These are phyloP conservation scores for Suillus subaureus DNA, from an alignment of 768 basidiomycete genomes.

Conservation along the genomic window DNA sequence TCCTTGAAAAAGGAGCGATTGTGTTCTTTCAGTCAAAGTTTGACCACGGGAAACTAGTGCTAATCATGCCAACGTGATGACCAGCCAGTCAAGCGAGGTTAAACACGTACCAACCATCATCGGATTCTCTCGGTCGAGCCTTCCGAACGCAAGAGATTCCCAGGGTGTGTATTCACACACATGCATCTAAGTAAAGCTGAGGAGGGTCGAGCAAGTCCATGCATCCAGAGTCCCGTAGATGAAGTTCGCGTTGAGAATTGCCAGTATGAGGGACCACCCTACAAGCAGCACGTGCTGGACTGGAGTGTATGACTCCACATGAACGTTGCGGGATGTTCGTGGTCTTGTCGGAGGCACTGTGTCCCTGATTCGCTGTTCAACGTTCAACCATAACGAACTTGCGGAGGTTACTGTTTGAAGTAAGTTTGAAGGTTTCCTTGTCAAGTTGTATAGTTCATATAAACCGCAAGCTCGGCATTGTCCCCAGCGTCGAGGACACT, in stretches of 20 bases:
- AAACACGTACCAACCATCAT: background rate
- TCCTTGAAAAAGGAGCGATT: background rate
- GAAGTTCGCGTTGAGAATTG: background rate
- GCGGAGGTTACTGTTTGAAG: background rate
- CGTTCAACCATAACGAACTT: background rate
- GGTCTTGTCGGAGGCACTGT: background rate
- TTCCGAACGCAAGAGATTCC: background rate
- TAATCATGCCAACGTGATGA: too few relatives aligned
- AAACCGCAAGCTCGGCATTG: background rate
- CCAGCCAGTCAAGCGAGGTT: background rate
- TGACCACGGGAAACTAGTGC: background rate
- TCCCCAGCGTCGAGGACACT: too few relatives aligned
- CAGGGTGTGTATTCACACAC: background rate
- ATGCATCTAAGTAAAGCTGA: background rate
- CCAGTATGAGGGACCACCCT: background rate
- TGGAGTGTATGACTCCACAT: background rate
- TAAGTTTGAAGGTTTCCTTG: background rate
- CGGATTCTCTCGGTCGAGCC: background rate
- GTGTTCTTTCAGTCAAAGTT: background rate
- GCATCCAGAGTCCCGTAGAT: background rate
- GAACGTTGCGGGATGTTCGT: background rate
- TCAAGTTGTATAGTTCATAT: background rate
- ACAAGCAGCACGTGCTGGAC: background rate
- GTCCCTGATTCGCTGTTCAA: too few relatives aligned
- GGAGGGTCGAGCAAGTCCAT: background rate